These are phyloP conservation scores for Erigeron philadelphicus DNA, from an alignment of 140 eudicot genomes.

Conservation along the genomic window DNA sequence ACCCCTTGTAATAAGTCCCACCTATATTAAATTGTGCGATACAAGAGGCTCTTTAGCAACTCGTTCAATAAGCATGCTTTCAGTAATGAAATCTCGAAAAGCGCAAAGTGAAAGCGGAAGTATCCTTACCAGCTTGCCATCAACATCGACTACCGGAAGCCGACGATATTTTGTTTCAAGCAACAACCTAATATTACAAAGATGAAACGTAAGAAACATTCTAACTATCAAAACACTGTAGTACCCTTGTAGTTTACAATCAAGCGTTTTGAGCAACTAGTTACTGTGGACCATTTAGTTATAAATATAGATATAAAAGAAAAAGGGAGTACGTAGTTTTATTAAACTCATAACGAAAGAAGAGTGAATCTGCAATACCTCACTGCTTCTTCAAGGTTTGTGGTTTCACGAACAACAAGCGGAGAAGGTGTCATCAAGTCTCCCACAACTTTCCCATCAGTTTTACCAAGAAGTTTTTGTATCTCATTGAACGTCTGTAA, in stretches of 20 bases:
- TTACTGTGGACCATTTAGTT: neutral
- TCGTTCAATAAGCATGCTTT: neutral
- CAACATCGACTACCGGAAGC: slow-evolving; percentile 76
- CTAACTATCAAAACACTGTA: neutral
- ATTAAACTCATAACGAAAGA: neutral
- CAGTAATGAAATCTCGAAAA: neutral
- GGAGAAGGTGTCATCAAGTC: slow-evolving; percentile 89
- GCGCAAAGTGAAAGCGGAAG: neutral
- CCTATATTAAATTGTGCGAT: slow-evolving; percentile 31
- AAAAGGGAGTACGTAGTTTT: neutral
- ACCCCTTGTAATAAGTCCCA: slow-evolving; percentile 92
- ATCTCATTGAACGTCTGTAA: slow-evolving; percentile 86
- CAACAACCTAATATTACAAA: slow-evolving; percentile 50
- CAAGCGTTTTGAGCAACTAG: neutral
- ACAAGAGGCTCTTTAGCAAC: slow-evolving; percentile 13
- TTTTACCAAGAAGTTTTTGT: slow-evolving; percentile 76
- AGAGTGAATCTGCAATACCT: slow-evolving; percentile 40
- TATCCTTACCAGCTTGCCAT: slow-evolving; percentile 69
- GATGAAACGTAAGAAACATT: neutral
- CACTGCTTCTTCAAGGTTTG: slow-evolving; percentile 91
- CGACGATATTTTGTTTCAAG: slow-evolving; percentile 90
- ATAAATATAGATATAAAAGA: neutral
- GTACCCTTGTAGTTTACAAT: neutral
- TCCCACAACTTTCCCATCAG: slow-evolving; percentile 84
- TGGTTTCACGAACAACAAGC: slow-evolving; percentile 75